Percentiles rank a stretch among this genome's conserved stretches.
These are phyloP conservation scores for Scedosporium minutisporum DNA, from an alignment of 2,329 filamentous ascomycete genomes.

Conservation along the genomic window DNA sequence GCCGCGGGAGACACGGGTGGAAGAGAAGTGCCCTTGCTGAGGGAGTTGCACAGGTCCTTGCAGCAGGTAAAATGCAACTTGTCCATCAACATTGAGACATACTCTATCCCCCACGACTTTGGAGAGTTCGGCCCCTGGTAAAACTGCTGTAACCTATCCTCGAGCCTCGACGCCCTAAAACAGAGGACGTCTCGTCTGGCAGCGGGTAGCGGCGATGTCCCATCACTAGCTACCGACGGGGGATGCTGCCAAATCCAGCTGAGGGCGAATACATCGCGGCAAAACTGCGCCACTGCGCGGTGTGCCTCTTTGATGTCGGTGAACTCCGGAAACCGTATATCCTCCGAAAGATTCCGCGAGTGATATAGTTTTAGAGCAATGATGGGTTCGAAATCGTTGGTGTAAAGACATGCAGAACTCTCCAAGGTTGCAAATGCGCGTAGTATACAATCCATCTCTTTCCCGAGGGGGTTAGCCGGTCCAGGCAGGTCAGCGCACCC, in stretches of 20 bases:
- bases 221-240: not conserved
- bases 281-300: not conserved
- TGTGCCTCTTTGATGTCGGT: not conserved
- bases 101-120: not conserved
- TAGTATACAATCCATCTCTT: constrained; percentile 14
- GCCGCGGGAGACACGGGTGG: not conserved
- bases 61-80: constrained; percentile 1
- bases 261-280: not conserved
- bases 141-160: not conserved
- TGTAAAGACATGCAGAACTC: constrained; percentile 12
- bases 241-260: not conserved
- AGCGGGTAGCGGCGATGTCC: not conserved
- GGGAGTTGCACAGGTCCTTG: not conserved
- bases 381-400: constrained; percentile 12
- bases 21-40: not conserved
- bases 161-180: not conserved
- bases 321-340: not conserved
- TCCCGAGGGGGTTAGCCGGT: not conserved
- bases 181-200: not conserved
- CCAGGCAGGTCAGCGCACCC: not conserved
- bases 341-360: not conserved
- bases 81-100: constrained; percentile 2
- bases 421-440: constrained; percentile 15
- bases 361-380: constrained; percentile 2
- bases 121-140: not conserved